These are phyloP conservation scores for Cryptococcus hybrid DNA, from an alignment of 1,284 basidiomycete genomes.

Conservation along the genomic window DNA sequence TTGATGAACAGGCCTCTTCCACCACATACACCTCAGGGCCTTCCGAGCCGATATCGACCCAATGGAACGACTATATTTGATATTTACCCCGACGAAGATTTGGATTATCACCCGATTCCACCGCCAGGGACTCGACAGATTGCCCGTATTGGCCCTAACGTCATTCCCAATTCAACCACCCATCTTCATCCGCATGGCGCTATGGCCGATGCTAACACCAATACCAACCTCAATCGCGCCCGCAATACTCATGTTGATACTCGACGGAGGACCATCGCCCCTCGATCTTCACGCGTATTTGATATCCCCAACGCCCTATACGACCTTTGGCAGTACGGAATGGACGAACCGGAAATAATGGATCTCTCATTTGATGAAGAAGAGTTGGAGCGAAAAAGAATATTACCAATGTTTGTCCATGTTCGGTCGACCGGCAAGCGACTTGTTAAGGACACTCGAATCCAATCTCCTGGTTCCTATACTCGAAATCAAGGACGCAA, in stretches of 20 bases:
- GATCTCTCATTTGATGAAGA: background rate
- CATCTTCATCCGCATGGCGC: background rate
- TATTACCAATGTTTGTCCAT: background rate
- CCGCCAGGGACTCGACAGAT: background rate
- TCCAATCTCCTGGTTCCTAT: too few species aligned
- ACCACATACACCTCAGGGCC: background rate
- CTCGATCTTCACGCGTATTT: background rate
- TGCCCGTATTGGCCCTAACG: background rate
- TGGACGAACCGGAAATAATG: background rate
- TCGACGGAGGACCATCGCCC: background rate
- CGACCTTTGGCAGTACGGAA: background rate
- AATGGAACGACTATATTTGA: conserved; percentile 2
- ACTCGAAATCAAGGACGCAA: too few species aligned
- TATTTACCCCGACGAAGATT: conserved; percentile 2
- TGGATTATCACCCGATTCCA: background rate
- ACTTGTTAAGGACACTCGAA: too few species aligned
- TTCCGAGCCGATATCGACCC: conserved; percentile 2
- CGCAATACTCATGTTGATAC: background rate
- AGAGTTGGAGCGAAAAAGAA: background rate
- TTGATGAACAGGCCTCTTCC: background rate
- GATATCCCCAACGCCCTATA: background rate
- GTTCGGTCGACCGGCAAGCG: background rate
- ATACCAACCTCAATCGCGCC: background rate
- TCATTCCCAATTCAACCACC: background rate
- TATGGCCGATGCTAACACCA: too few species aligned